A percentile compares a stretch with the other conserved stretches of the same genome.
Evolutionary conservation across 495 filamentous ascomycete species (phyloP).

Genomic region (Gamarada debralockiae): DNA sequence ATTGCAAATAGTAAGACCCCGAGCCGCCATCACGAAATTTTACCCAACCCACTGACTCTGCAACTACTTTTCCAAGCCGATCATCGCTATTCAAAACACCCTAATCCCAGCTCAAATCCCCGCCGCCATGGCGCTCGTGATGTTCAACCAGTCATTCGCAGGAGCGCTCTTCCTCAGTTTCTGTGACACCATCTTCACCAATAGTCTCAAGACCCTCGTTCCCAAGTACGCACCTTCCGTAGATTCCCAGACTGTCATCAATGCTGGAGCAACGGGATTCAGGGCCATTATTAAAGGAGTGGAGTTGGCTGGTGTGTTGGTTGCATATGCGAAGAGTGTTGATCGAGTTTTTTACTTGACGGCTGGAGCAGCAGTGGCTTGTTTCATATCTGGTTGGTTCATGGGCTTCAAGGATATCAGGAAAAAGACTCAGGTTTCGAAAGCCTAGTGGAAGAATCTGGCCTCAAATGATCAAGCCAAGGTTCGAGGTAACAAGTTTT

Average conservation of each 20-base stretch:
- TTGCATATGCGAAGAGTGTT: conserved; percentile 38
- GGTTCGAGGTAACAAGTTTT: no score
- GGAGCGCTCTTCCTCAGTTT: conserved; percentile 30
- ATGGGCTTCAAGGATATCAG: conserved; percentile 51
- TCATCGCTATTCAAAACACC: conserved; percentile 33
- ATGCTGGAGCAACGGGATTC: conserved; percentile 32
- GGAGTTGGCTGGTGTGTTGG: conserved; percentile 33
- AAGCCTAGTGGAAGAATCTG: no score
- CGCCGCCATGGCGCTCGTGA: conserved; percentile 24
- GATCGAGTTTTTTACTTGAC: conserved; percentile 32
- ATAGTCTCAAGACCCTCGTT: conserved; percentile 22
- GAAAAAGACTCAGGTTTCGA: conserved; percentile 28
- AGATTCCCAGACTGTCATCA: conserved; percentile 25
- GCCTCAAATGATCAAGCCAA: no score
- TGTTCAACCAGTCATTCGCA: conserved; percentile 29
- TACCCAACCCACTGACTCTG: neutral
- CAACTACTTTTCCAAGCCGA: conserved; percentile 2
- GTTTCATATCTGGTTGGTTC: conserved; percentile 36
- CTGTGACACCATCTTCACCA: conserved; percentile 30
- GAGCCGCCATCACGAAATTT: neutral
- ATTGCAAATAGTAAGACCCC: conserved; percentile 3
- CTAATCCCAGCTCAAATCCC: conserved; percentile 23
- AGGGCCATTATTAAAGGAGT: conserved; percentile 28
- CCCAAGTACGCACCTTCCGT: conserved; percentile 27
- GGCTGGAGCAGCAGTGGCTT: conserved; percentile 26